phyloP scores from a whole-genome alignment of 2,329 filamentous ascomycete species.

The Dryadomyces quercivorus region DNA sequence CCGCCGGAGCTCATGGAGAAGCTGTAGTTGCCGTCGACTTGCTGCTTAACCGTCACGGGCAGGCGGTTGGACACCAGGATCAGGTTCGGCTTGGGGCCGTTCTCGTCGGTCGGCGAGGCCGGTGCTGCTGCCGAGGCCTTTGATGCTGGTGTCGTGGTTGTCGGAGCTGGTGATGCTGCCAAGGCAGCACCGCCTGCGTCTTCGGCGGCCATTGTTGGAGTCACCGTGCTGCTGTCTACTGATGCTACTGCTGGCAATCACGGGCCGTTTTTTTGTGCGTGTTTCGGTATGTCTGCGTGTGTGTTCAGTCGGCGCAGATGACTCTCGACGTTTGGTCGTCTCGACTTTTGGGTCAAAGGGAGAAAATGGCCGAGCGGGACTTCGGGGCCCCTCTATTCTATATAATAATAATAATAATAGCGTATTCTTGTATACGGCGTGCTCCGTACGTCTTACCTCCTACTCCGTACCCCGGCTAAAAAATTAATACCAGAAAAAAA shows the following conservation, averaged over 20 bases:
- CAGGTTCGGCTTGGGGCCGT: slow-evolving; percentile 10
- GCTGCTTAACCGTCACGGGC: slow-evolving; percentile 91
- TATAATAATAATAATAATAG: too few relatives aligned
- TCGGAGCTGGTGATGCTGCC: neutral
- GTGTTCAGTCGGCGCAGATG: too few relatives aligned
- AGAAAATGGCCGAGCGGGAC: too few relatives aligned
- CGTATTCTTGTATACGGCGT: too few relatives aligned
- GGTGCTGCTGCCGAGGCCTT: neutral
- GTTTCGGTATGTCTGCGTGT: too few relatives aligned
- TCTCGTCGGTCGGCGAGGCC: neutral
- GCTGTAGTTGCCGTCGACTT: slow-evolving; percentile 80
- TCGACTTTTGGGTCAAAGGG: too few relatives aligned
- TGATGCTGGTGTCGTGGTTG: neutral
- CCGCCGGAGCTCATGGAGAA: slow-evolving; percentile 97
- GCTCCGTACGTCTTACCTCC: too few relatives aligned
- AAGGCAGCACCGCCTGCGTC: neutral
- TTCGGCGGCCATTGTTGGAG: neutral
- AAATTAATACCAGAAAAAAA: neutral
- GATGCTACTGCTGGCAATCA: too few relatives aligned
- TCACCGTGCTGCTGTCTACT: neutral
- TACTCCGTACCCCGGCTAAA: neutral
- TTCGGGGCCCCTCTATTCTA: too few relatives aligned
- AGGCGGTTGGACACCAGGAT: slow-evolving; percentile 81
- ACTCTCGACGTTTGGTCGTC: too few relatives aligned
- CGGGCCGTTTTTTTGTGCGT: too few relatives aligned